Evolutionary conservation across 805 yeast genomes (phyloP), one percentile per base, ranked within the genome.

Genomic region (Kodamaea nitidulidarum): DNA sequence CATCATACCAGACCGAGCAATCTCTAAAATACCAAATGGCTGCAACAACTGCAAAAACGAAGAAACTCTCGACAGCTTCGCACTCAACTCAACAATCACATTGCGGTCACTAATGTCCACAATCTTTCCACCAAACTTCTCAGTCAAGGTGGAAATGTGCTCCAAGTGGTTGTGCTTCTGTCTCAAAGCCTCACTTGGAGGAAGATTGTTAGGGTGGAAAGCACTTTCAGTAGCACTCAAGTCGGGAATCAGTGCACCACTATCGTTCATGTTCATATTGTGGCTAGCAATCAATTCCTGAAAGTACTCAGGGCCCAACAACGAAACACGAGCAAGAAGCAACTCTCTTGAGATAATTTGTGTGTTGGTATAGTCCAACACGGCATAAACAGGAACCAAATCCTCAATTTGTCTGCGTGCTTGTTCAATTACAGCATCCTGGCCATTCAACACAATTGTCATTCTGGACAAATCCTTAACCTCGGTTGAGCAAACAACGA

Each of bases 1-100:
- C 91, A 93, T 88, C 95, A 91, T 87, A 68, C 98, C 98, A 17
- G 95, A 84, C 69, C 98, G 80, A 32, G 97, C 96, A 54, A 91
- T 84, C 67, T 93, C 98, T 56, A 93, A 75, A 42, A 93, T 81
- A 57, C 98, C 98, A 58, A 93, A 93, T 32, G 98, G 98, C 61
- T 88, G 93, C 58, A 90, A 73, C 58, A 93, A 78, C 47, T 84
- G 85, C 58, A 93, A 78, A 63, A 90, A 90, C 29, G 95, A 80
- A 32, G 91, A 73, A 47, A 93, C 75, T 64, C 97, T 80, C 39
- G 85, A 78, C 26, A 98, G 98, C 61, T 91, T 90, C 39, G 98
- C 98, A 48, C 86, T 75, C 50, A 93, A 76, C 73, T 93, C 98
- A 35, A 93, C 90, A 55, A 93, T 80, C 63, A 95, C 91, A 66